Base-by-base conservation (phyloP, 2,329 filamentous ascomycete genomes). In the Hypoxylon sp. region DNA sequence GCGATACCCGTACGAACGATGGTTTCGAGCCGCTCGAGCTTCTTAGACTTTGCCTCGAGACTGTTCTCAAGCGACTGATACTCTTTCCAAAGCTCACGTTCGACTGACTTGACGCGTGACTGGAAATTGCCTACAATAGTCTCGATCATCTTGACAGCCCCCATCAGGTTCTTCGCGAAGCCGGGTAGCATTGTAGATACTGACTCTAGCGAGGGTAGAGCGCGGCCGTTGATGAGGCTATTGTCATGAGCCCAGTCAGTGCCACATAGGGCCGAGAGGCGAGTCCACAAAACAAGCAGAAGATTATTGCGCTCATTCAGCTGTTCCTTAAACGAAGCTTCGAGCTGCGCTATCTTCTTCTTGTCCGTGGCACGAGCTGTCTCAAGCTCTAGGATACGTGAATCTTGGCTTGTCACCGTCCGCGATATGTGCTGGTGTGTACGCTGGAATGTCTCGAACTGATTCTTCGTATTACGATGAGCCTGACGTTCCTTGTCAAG, bases 181-280 rank as follows among this genome's bases (percentile, higher is more conserved):
- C 92, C 93, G 0, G 92, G 91, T 3, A 98, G 86, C 81, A 96
- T 94, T 55, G 91, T 95, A 0, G 91, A 90, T 68, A 99, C 92
- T 13, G 94, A 90, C 76, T 98, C 95, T 35, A 97, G 86, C 11
- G 92, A 94, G 0, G 95, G 94, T 6, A 97, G 83, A 1, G 88
- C 89, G 66, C 95, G 92, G 20, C 94, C 93, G 75, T 96, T 95
- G 77, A 98, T 92, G 25, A 97, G 88, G 63, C 91, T 92, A 79
- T 98, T 95, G 75, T 91, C 90, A 79, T 97, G 92, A 3, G 92
- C 89, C 95, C 96, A 99, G 77, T 98, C 96, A 0, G 90, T 88
- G 10, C 96, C 96, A 75, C 96, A 98, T 48, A 98, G 86, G 0
- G 89, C 86, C 2, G 93, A 95, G 7, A 99, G 86, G 50, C 92